These are phyloP conservation scores for Pyronema domesticum DNA, from an alignment of 495 filamentous ascomycete species.

Conservation along the genomic window DNA sequence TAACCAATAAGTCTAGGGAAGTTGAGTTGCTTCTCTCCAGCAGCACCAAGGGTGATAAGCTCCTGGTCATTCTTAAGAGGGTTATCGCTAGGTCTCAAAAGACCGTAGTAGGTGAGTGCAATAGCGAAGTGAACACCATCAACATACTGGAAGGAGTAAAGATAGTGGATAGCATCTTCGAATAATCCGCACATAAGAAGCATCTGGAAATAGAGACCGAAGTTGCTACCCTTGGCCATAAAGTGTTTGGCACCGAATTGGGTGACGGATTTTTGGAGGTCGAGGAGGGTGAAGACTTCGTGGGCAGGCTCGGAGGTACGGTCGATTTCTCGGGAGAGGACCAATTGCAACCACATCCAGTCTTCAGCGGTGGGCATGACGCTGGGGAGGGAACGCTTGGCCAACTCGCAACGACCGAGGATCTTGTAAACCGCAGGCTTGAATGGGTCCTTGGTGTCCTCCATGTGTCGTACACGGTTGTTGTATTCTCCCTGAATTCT, in stretches of 20 bases:
- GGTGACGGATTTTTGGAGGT: constrained; percentile 64
- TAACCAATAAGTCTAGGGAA: constrained; percentile 84
- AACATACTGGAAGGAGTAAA: constrained; percentile 74
- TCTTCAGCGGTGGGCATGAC: constrained; percentile 72
- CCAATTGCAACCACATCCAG: constrained; percentile 95
- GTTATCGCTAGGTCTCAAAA: constrained; percentile 39
- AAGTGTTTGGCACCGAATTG: constrained; percentile 87
- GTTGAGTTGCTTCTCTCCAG: constrained; percentile 71
- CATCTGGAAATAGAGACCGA: constrained; percentile 81
- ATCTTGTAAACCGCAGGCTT: constrained; percentile 96
- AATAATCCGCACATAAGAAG: constrained; percentile 86
- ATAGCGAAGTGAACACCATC: constrained; percentile 92
- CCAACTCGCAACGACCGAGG: constrained; percentile 81
- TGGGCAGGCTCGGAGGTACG: constrained; percentile 65
- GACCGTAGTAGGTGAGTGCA: constrained; percentile 73
- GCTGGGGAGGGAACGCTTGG: constrained; percentile 58
- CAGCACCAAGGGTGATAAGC: constrained; percentile 37
- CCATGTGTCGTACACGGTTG: constrained; percentile 60
- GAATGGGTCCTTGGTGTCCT: constrained; percentile 84
- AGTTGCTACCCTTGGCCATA: constrained; percentile 50
- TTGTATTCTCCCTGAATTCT: constrained; percentile 80
- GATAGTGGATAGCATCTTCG: constrained; percentile 71
- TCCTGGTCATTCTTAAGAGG: constrained; percentile 14
- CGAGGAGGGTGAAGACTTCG: constrained; percentile 72
- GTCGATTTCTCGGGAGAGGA: constrained; percentile 72